These are phyloP conservation scores for Paramecium primaurelia DNA, from an alignment of 73 alveolate species.

Conservation along the genomic window DNA sequence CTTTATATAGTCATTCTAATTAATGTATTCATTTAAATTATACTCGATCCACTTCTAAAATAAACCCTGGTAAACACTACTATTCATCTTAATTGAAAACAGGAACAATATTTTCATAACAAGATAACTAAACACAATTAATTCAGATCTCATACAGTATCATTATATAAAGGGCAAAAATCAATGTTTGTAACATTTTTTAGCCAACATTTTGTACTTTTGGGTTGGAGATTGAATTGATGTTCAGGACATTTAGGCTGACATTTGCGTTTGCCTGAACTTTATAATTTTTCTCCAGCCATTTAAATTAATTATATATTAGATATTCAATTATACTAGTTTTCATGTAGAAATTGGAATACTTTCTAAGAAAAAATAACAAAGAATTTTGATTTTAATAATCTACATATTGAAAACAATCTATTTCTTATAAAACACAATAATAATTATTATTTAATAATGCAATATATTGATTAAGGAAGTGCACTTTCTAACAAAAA, in stretches of 20 bases:
- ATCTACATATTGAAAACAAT: not conserved
- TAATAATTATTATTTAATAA: not conserved
- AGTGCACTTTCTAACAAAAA: not conserved
- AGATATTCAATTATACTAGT: not conserved
- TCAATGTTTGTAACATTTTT: conserved; percentile 2
- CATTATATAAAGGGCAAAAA: conserved; percentile 27
- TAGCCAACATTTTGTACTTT: conserved; percentile 24
- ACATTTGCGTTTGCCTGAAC: not conserved
- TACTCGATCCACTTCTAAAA: conserved; percentile 30
- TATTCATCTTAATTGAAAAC: conserved; percentile 29
- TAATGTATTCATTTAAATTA: not conserved
- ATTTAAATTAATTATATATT: not conserved
- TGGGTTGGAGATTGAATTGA: not conserved
- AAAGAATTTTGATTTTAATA: not conserved
- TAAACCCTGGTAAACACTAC: conserved; percentile 24
- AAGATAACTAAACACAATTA: not conserved
- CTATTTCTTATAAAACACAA: not conserved
- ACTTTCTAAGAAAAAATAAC: not conserved
- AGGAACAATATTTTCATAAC: conserved; percentile 37
- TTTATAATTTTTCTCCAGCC: conserved; percentile 14
- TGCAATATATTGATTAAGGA: conserved; percentile 13
- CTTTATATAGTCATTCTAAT: conserved; percentile 4
- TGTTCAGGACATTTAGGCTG: not conserved
- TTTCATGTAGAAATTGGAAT: not conserved
- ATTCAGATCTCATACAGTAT: not conserved